These are phyloP conservation scores for Lecanosticta acicola DNA, from an alignment of 2,329 filamentous ascomycete species.

Conservation along the genomic window DNA sequence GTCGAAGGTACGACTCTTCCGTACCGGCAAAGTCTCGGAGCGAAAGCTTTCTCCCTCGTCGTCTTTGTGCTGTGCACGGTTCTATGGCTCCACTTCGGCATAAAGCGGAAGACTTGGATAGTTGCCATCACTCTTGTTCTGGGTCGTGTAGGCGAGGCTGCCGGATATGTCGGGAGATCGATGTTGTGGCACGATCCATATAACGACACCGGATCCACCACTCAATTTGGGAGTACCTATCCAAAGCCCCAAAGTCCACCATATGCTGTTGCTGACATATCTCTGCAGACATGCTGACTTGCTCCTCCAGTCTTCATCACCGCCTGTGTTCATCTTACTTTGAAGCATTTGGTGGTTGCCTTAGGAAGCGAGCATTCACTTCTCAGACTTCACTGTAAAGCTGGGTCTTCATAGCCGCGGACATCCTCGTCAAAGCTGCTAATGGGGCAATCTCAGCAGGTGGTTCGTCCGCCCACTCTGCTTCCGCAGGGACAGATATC, in stretches of 20 bases:
- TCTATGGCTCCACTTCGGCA: slow-evolving; percentile 31
- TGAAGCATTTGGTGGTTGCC: slow-evolving; percentile 43
- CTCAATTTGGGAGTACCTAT: slow-evolving; percentile 23
- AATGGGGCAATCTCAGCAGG: slow-evolving; percentile 42
- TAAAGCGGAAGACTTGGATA: slow-evolving; percentile 32
- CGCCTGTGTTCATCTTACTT: slow-evolving; percentile 43
- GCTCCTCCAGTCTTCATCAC: slow-evolving; percentile 41
- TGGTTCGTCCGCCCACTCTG: slow-evolving; percentile 22
- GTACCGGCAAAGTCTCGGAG: slow-evolving; percentile 34
- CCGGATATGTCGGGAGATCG: slow-evolving; percentile 41
- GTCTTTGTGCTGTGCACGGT: slow-evolving; percentile 33
- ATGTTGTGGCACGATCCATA: slow-evolving; percentile 39
- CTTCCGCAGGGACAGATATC: slow-evolving; percentile 50
- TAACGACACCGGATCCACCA: slow-evolving; percentile 35
- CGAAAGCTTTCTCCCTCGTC: slow-evolving; percentile 36
- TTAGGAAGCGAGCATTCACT: slow-evolving; percentile 39
- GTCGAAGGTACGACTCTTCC: slow-evolving; percentile 15
- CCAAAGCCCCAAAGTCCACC: no score
- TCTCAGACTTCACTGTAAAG: slow-evolving; percentile 42
- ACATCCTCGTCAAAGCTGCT: slow-evolving; percentile 53
- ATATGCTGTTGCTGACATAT: not conserved
- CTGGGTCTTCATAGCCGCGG: slow-evolving; percentile 47
- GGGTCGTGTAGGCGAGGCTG: slow-evolving; percentile 38
- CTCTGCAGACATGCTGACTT: slow-evolving; percentile 37
- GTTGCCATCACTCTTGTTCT: slow-evolving; percentile 38